These are phyloP conservation scores for Gossypium raimondii DNA, from an alignment of 345 rosid genomes.

Conservation along the genomic window DNA sequence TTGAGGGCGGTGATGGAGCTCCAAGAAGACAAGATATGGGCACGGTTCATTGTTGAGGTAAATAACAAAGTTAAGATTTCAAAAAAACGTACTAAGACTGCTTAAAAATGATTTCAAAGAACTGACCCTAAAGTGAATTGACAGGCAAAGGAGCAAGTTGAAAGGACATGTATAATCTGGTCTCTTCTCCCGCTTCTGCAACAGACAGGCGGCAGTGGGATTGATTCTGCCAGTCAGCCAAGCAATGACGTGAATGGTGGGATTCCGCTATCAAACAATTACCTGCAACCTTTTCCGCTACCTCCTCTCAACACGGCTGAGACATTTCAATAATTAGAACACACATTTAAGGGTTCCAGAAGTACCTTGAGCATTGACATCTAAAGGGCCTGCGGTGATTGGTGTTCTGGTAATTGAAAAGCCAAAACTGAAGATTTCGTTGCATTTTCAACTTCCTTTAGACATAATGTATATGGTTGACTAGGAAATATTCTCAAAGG, in stretches of 20 bases:
- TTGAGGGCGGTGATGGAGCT: constrained; percentile 77
- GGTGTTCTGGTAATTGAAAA: constrained; percentile 26
- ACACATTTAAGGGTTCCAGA: constrained; percentile 11
- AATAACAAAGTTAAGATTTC: not conserved
- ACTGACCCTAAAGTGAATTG: constrained; percentile 17
- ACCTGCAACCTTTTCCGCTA: constrained; percentile 25
- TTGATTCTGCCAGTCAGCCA: constrained; percentile 30
- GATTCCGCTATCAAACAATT: constrained; percentile 30
- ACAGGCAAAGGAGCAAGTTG: constrained; percentile 55
- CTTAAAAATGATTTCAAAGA: not conserved
- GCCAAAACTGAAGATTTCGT: constrained; percentile 9
- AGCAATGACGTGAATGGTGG: constrained; percentile 21
- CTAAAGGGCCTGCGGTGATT: constrained; percentile 25
- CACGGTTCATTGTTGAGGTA: constrained; percentile 84
- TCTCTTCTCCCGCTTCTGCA: constrained; percentile 71
- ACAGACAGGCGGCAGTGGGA: constrained; percentile 28
- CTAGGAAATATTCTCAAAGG: constrained; percentile 14
- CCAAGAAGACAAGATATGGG: constrained; percentile 61
- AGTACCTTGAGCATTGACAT: constrained; percentile 30
- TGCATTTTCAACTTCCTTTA: constrained; percentile 12
- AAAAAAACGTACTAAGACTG: not conserved
- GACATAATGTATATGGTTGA: constrained; percentile 3
- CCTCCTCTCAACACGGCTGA: constrained; percentile 27
- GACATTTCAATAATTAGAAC: constrained; percentile 19
- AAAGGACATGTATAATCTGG: constrained; percentile 74